These are phyloP conservation scores for Kwoniella sp. DNA, from an alignment of 768 basidiomycete genomes.

Conservation along the genomic window DNA sequence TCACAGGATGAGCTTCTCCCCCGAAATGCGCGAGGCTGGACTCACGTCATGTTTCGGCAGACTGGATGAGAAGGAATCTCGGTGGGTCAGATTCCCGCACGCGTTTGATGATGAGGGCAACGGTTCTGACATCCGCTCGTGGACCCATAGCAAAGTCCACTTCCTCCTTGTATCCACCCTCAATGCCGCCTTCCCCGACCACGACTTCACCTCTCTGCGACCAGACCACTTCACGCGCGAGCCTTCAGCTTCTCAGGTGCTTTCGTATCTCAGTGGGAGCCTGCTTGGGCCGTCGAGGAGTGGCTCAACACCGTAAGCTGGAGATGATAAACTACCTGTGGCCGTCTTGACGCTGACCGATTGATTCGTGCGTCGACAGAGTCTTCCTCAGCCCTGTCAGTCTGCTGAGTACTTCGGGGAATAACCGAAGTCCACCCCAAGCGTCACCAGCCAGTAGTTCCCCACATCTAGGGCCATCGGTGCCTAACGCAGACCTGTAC, in stretches of 20 bases:
- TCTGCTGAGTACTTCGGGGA: conserved; percentile 7
- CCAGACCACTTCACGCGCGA: conserved; percentile 81
- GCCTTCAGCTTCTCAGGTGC: conserved; percentile 37
- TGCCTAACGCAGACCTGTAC: conserved; percentile 83
- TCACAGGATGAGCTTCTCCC: conserved; percentile 64
- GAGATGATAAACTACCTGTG: too few species aligned
- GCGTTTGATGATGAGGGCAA: too few species aligned
- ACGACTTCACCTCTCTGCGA: conserved; percentile 91
- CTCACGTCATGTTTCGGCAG: conserved; percentile 83
- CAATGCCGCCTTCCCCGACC: conserved; percentile 95
- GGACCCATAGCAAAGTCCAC: conserved; percentile 68
- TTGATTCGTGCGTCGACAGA: too few species aligned
- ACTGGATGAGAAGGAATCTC: conserved; percentile 66
- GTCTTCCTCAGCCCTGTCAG: conserved; percentile 18
- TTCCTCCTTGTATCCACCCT: conserved; percentile 95
- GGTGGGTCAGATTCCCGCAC: conserved; percentile 28
- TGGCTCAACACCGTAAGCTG: conserved; percentile 19
- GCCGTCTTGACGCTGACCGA: too few species aligned
- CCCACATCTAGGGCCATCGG: conserved; percentile 30
- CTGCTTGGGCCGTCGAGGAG: conserved; percentile 27
- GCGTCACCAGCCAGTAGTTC: conserved; percentile 16
- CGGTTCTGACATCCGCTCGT: not conserved
- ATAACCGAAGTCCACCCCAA: conserved; percentile 4
- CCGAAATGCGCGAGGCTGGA: conserved; percentile 71
- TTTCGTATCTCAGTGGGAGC: conserved; percentile 35